phyloP scores from a whole-genome alignment of 2,329 filamentous ascomycete species.

The Nigrograna mackinnonii region DNA sequence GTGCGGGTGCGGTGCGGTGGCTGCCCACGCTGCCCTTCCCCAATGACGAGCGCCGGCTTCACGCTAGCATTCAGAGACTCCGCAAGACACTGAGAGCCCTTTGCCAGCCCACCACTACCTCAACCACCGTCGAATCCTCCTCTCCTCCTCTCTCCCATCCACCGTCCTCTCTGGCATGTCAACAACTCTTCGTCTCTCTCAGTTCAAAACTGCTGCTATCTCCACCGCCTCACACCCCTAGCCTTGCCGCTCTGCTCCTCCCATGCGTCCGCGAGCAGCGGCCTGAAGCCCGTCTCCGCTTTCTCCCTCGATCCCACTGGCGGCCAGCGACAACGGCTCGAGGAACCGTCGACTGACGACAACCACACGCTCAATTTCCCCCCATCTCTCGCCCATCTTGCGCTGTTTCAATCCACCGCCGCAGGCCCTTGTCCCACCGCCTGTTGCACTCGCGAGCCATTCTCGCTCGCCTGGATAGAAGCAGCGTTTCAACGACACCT shows the following conservation, averaged over 20 bases:
- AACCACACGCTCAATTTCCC: background rate
- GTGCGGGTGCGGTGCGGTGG: background rate
- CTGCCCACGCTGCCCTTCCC: too few relatives aligned
- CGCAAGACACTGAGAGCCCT: conserved; percentile 3
- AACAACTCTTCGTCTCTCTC: background rate
- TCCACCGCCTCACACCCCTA: conserved; percentile 11
- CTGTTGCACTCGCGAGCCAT: conserved; percentile 15
- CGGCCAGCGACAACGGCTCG: background rate
- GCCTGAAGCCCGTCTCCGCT: conserved; percentile 27
- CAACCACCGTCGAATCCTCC: conserved; percentile 19
- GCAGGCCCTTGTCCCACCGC: background rate
- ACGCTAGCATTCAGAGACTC: background rate
- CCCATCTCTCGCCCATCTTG: background rate
- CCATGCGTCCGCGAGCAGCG: conserved; percentile 19
- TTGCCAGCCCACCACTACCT: conserved; percentile 6
- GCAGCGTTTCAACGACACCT: conserved; percentile 31
- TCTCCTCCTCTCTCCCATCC: background rate
- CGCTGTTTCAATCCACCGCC: background rate
- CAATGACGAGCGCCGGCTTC: conserved; percentile 11
- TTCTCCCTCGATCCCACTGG: conserved; percentile 25
- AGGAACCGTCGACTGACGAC: background rate
- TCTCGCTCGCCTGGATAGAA: conserved; percentile 19
- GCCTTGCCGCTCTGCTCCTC: conserved; percentile 6
- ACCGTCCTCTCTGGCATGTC: background rate
- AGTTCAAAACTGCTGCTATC: background rate